phyloP scores from a whole-genome alignment of 116 monocot genomes.

The Papilionanthe hybrid region DNA sequence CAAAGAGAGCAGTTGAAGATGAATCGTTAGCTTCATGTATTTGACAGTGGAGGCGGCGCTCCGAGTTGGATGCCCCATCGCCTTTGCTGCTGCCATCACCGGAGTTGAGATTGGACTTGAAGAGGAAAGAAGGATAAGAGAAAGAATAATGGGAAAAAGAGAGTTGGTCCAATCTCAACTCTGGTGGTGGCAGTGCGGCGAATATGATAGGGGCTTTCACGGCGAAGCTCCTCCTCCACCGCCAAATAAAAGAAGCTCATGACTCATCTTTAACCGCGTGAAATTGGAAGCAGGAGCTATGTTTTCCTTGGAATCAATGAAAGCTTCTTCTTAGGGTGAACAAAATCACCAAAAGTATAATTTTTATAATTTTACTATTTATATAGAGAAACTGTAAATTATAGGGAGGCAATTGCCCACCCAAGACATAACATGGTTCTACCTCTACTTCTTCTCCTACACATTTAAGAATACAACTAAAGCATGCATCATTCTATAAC shows the following conservation, averaged over 20 bases:
- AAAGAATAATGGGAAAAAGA: no score
- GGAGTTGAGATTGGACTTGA: not conserved
- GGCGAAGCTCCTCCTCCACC: not conserved
- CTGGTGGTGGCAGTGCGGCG: not conserved
- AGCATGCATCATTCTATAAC: no score
- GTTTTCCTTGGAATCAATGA: constrained; percentile 47
- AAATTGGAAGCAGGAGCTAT: constrained; percentile 3
- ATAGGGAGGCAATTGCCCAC: no score
- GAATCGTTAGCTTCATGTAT: constrained; percentile 18
- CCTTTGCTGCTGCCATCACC: not conserved
- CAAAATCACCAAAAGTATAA: no score
- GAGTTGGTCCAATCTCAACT: not conserved
- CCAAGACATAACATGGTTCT: no score
- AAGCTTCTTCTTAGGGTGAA: constrained; percentile 16
- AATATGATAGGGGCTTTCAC: not conserved
- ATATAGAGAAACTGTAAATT: no score
- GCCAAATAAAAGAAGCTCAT: constrained; percentile 18
- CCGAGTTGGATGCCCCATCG: not conserved
- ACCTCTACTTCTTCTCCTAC: constrained; percentile 21
- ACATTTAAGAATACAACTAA: not conserved
- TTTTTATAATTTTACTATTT: no score
- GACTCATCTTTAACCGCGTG: constrained; percentile 16
- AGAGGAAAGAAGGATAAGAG: no score
- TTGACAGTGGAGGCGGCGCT: not conserved
- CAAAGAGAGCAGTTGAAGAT: constrained; percentile 19